These are phyloP conservation scores for Cercophora scortea DNA, from an alignment of 495 filamentous ascomycete species.

Conservation along the genomic window DNA sequence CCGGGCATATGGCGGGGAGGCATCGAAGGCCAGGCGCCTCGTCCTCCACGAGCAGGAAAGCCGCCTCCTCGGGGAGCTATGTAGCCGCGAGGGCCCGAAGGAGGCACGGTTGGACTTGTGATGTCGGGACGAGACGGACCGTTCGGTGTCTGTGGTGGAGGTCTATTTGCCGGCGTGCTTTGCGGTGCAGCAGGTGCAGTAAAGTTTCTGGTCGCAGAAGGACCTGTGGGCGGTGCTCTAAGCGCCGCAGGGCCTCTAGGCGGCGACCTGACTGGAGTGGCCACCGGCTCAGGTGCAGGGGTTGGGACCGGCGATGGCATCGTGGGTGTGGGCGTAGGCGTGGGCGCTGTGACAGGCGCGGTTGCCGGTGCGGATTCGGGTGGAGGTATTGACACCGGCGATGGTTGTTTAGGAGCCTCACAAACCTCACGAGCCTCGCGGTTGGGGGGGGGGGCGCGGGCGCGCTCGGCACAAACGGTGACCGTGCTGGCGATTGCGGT, in stretches of 20 bases:
- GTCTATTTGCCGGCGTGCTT: conserved; percentile 21
- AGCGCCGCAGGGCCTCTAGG: conserved; percentile 41
- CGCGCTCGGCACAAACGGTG: conserved; percentile 7
- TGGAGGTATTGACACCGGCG: not conserved
- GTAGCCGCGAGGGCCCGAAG: conserved; percentile 41
- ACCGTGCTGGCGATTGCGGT: conserved; percentile 28
- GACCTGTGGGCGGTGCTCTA: conserved; percentile 38
- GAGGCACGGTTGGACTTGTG: conserved; percentile 30
- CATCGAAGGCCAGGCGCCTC: conserved; percentile 28
- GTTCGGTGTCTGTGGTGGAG: conserved; percentile 17
- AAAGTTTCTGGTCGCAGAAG: conserved; percentile 30
- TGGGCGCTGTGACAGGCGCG: not conserved
- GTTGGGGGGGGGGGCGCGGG: conserved; percentile 15
- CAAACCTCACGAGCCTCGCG: conserved; percentile 1
- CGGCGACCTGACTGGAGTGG: conserved; percentile 27
- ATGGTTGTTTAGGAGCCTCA: conserved; percentile 18
- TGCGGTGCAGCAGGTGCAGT: conserved; percentile 25
- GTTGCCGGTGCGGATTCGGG: not conserved
- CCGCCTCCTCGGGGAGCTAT: conserved; percentile 27
- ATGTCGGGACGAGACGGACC: conserved; percentile 26
- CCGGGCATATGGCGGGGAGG: conserved; percentile 25
- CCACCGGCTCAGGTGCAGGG: conserved; percentile 13
- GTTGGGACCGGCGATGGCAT: not conserved
- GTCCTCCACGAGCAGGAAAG: conserved; percentile 30
- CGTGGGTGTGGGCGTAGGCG: not conserved